These are phyloP conservation scores for Hanseniaspora singularis DNA, from an alignment of 805 yeast genomes.

Conservation along the genomic window DNA sequence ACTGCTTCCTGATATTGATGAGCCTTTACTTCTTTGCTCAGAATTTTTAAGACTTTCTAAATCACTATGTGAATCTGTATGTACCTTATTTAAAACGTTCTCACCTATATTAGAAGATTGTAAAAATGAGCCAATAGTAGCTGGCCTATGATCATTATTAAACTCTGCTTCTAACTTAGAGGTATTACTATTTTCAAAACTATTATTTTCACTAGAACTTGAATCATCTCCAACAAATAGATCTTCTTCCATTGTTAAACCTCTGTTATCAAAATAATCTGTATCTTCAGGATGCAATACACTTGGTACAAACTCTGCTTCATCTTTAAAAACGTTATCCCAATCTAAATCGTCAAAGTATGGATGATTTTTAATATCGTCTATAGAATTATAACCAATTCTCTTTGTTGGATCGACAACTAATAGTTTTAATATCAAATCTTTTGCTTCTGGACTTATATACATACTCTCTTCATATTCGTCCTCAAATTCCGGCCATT, in stretches of 20 bases:
- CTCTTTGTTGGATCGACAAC: constrained; percentile 52
- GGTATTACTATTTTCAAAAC: neutral
- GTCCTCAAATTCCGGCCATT: constrained; percentile 65
- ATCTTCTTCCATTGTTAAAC: constrained; percentile 54
- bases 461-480: constrained; percentile 40
- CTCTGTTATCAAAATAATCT: constrained; percentile 82
- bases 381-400: constrained; percentile 66
- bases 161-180: neutral
- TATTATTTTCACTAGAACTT: constrained; percentile 19
- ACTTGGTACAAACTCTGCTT: constrained; percentile 73
- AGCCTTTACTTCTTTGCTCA: constrained; percentile 2
- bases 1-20: constrained; percentile 45
- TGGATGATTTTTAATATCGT: constrained; percentile 67
- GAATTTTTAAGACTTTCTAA: constrained; percentile 17
- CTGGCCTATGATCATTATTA: neutral
- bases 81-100: neutral
- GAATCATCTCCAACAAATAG: constrained; percentile 35
- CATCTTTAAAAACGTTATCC: constrained; percentile 56
- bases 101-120: constrained; percentile 1
- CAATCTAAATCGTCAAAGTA: constrained; percentile 66
- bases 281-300: constrained; percentile 74
- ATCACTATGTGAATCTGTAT: neutral
- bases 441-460: constrained; percentile 59
- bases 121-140: constrained; percentile 9
- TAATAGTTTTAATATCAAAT: constrained; percentile 54